These are phyloP conservation scores for Penicillium palitans DNA, from an alignment of 2,329 filamentous ascomycete species.

Conservation along the genomic window DNA sequence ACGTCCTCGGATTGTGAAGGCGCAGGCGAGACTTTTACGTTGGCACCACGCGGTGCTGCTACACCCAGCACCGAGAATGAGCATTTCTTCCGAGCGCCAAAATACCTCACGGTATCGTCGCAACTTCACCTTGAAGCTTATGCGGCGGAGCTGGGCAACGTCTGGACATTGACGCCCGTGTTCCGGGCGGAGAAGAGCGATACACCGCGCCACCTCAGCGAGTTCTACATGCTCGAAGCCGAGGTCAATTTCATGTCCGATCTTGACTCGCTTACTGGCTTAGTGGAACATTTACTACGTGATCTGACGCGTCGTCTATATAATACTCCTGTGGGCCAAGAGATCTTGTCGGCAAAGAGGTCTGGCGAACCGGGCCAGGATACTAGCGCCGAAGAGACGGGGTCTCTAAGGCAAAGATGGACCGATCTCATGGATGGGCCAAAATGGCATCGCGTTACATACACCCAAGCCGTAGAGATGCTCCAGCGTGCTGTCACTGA, in stretches of 20 bases:
- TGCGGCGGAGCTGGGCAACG: slow-evolving; percentile 80
- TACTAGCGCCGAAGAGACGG: slow-evolving; percentile 29
- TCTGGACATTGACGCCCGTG: slow-evolving; percentile 91
- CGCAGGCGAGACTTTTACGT: slow-evolving; percentile 86
- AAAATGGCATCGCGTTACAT: slow-evolving; percentile 79
- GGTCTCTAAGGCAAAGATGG: slow-evolving; percentile 68
- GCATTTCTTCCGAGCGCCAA: slow-evolving; percentile 79
- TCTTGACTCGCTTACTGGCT: slow-evolving; percentile 69
- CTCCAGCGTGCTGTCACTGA: slow-evolving; percentile 61
- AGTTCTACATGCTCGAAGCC: slow-evolving; percentile 98
- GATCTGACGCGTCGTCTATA: slow-evolving; percentile 54
- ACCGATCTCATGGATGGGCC: slow-evolving; percentile 57
- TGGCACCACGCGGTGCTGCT: slow-evolving; percentile 52
- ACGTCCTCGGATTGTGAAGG: slow-evolving; percentile 98
- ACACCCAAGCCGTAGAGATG: slow-evolving; percentile 71
- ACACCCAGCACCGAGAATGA: slow-evolving; percentile 41
- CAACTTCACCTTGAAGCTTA: slow-evolving; percentile 94
- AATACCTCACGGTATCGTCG: slow-evolving; percentile 92
- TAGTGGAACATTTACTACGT: slow-evolving; percentile 77
- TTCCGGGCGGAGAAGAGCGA: slow-evolving; percentile 94
- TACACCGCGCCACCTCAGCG: slow-evolving; percentile 88
- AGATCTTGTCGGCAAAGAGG: slow-evolving; percentile 54
- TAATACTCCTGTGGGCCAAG: slow-evolving; percentile 53
- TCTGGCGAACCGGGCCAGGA: slow-evolving; percentile 46
- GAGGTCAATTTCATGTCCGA: slow-evolving; percentile 77